Evolutionary conservation across 495 filamentous ascomycete species (phyloP), one percentile per base, ranked within the genome.

Genomic region (Aspergillus bridgeri): DNA sequence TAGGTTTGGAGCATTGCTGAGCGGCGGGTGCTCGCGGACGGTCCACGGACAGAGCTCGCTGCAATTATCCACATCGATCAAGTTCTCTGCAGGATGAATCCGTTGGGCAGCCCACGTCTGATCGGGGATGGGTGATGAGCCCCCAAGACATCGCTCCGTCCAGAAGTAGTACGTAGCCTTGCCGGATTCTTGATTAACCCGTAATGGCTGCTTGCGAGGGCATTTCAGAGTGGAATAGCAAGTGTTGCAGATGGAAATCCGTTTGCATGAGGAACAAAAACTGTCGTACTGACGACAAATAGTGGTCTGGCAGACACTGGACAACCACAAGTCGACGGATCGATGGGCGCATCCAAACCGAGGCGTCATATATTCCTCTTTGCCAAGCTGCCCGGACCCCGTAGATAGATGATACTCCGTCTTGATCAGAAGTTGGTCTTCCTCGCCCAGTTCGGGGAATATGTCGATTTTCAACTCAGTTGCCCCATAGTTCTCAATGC

Each of bases 331-430:
- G 56, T 79, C 76, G 47, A 78, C 66, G 2, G 76, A 78, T 49
- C 75, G 69, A 60, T 79, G 76, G 11, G 76, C 74, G 42, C 76
- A 79, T 42, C 76, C 76, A 54, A 79, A 78, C 3, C 76, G 73
- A 13, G 76, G 66, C 6, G 76, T 77, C 62, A 79, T 76, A 24
- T 62, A 64, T 48, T 74, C 71, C 57, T 77, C 73, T 58, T 75
- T 77, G 2, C 74, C 76, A 3, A 78, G 68, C 51, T 75, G 71
- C 22, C 74, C 73, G 0, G 73, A 60, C 7, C 62, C 65, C 7
- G 69, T 76, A 7, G 67, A 68, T 48, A 79, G 60, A 11, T 70
- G 68, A 51, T 79, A 79, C 51, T 79, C 76, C 1, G 75, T 75
- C 21, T 71, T 67, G 43, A 79, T 65, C 21, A 63, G 54, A 21